Conservation (phyloP, 306 rosid genomes). For the Gynostemma pentaphyllum region DNA sequence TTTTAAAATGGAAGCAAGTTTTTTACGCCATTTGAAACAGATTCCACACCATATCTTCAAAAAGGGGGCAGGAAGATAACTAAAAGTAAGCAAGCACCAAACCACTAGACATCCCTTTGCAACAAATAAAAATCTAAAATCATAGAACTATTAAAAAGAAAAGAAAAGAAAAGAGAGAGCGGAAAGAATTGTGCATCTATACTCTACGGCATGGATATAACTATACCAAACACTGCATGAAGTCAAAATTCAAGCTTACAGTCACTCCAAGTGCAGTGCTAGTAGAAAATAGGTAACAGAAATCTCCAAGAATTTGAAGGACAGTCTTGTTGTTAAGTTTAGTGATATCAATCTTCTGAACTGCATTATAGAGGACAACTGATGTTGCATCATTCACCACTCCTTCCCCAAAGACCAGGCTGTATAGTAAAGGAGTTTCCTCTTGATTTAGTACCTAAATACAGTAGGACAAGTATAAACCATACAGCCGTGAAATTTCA, state of each 20-base stretch:
- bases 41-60: neutral
- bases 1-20: neutral
- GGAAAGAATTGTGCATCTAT: neutral
- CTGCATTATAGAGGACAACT: slow-evolving; percentile 80
- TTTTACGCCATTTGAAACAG: neutral
- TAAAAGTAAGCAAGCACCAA: neutral
- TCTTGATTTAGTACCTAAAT: slow-evolving; percentile 76
- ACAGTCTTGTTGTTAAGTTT: slow-evolving; percentile 15
- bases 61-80: neutral
- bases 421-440: slow-evolving; percentile 80
- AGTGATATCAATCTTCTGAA: slow-evolving; percentile 64
- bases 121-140: too few relatives aligned
- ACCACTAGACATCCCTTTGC: too few relatives aligned
- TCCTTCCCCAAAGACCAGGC: slow-evolving; percentile 94
- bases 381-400: slow-evolving; percentile 93
- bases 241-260: slow-evolving; percentile 31
- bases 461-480: slow-evolving; percentile 7
- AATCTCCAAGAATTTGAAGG: slow-evolving; percentile 43
- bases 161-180: neutral
- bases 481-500: slow-evolving; percentile 3
- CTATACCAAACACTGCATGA: neutral
- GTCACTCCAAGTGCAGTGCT: slow-evolving; percentile 69
- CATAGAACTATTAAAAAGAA: neutral
- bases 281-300: slow-evolving; percentile 58
- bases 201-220: neutral